Percentiles rank a stretch among this genome's conserved stretches.
These are phyloP conservation scores for Wickerhamiella kurtzmanii DNA, from an alignment of 805 yeast genomes.

Conservation along the genomic window DNA sequence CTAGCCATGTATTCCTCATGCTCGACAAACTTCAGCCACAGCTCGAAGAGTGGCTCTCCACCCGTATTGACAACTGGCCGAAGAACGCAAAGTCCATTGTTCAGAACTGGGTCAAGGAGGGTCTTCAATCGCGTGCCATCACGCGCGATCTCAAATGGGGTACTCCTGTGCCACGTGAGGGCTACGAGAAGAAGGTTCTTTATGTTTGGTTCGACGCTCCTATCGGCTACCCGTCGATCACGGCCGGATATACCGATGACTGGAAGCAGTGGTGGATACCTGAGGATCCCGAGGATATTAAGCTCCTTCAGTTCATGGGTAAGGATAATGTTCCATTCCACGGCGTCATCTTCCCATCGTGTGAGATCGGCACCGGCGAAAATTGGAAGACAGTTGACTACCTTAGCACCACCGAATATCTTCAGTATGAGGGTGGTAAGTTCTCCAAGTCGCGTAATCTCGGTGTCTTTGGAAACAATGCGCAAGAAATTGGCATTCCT, in stretches of 20 bases:
- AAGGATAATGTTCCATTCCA: conserved; percentile 99
- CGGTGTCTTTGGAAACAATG: conserved; percentile 97
- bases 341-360: conserved; percentile 92
- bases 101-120: conserved; percentile 85
- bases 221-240: conserved; percentile 90
- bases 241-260: conserved; percentile 72
- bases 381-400: conserved; percentile 86
- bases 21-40: conserved; percentile 74
- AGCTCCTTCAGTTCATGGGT: conserved; percentile 96
- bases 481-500: conserved; percentile 79
- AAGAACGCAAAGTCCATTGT: conserved; percentile 82
- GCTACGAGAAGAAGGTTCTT: conserved; percentile 74
- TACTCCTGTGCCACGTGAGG: conserved; percentile 88
- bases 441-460: conserved; percentile 95
- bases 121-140: conserved; percentile 85
- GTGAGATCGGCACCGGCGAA: conserved; percentile 78
- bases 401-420: conserved; percentile 85
- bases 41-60: conserved; percentile 62
- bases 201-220: conserved; percentile 99
- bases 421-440: conserved; percentile 96
- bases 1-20: conserved; percentile 74
- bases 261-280: conserved; percentile 90
- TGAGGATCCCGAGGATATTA: conserved; percentile 64
- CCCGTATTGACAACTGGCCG: conserved; percentile 75
- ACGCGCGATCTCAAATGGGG: conserved; percentile 98